phyloP scores from a whole-genome alignment of 2,329 filamentous ascomycete species.

The Calonectria hongkongensis region DNA sequence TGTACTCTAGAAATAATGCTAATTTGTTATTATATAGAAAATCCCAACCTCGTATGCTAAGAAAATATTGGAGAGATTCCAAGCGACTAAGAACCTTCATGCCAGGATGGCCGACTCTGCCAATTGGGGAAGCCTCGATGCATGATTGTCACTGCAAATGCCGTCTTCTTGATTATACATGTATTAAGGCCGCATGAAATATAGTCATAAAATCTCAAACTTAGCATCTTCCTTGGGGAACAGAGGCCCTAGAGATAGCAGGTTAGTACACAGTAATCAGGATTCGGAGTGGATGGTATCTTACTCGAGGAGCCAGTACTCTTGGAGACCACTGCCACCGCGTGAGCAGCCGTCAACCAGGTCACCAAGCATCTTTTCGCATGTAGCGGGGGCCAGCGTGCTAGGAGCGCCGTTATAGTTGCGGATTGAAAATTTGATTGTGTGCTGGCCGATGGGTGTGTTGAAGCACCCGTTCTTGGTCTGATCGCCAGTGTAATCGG shows the following conservation, averaged over 20 bases:
- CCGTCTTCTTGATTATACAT: too few relatives aligned
- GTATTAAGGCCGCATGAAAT: too few relatives aligned
- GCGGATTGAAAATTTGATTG: constrained; percentile 31
- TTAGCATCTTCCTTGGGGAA: constrained; percentile 20
- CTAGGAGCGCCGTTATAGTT: constrained; percentile 33
- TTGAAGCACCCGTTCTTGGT: constrained; percentile 34
- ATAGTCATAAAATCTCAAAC: not conserved
- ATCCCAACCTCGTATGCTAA: too few relatives aligned
- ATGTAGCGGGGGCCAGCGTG: not conserved
- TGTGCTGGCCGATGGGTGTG: constrained; percentile 29
- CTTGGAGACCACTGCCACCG: constrained; percentile 10
- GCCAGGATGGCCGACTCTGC: too few relatives aligned
- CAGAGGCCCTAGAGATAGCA: constrained; percentile 2
- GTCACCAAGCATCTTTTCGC: not conserved
- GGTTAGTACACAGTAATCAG: not conserved
- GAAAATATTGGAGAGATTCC: too few relatives aligned
- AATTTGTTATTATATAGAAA: too few relatives aligned
- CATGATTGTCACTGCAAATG: too few relatives aligned
- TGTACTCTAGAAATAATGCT: too few relatives aligned
- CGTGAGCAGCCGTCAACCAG: constrained; percentile 28
- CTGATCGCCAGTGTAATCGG: constrained; percentile 5
- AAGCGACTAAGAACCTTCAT: too few relatives aligned
- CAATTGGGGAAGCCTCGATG: too few relatives aligned
- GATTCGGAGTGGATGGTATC: not conserved
- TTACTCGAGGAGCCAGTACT: constrained; percentile 43